Evolutionary conservation across 768 basidiomycete genomes (phyloP), one percentile per base, ranked within the genome.

Genomic region (Macrolepiota dolichaula): DNA sequence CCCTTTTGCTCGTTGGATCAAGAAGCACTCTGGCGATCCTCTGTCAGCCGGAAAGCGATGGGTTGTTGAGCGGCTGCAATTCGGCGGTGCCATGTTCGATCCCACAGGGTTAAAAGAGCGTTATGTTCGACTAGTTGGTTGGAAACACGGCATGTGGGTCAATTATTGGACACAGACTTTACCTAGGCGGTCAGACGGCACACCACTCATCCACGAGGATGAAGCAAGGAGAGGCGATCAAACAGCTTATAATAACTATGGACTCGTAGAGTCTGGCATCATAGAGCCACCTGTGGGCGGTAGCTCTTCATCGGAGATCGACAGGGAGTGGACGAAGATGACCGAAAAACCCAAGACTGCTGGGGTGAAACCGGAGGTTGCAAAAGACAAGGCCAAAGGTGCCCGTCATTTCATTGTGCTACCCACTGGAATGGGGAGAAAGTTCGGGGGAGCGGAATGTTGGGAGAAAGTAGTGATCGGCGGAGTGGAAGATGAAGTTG

Each of bases 141-240:
- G 85, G 84, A 71, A 73, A 37, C 76, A 78, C n/a, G 81, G 81
- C 2, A 47, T 79, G 37, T 86, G 85, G 85, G 70, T 83, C 11
- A 85, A 85, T 68, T 86, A 83, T 64, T 87, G 82, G 81, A 85
- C 83, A n/a, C 73, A 77, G 54, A 83, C 83, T 0, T 56, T 70
- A 10, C 66, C 76, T 32, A 55, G 64, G 29, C 10, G 19, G 19
- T 22, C 51, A 13, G 59, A 29, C 2, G 22, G 32, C 19, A 25
- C 19, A 13, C n/a, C 15, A 5, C 36, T 22, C 35, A 53, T 64
- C n/a, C 53, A 62, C 36, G 67, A 52, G 29, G 61, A 38, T 17
- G 53, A 53, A 24, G 42, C 50, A 35, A 53, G 67, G 37, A 51
- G 53, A 37, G 64, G 66, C 11, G 36, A 51, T 5, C 63, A 64